A percentile compares a stretch with the other conserved stretches of the same genome.
phyloP scores from a whole-genome alignment of 306 rosid genomes.

The Begonia masoniana region DNA sequence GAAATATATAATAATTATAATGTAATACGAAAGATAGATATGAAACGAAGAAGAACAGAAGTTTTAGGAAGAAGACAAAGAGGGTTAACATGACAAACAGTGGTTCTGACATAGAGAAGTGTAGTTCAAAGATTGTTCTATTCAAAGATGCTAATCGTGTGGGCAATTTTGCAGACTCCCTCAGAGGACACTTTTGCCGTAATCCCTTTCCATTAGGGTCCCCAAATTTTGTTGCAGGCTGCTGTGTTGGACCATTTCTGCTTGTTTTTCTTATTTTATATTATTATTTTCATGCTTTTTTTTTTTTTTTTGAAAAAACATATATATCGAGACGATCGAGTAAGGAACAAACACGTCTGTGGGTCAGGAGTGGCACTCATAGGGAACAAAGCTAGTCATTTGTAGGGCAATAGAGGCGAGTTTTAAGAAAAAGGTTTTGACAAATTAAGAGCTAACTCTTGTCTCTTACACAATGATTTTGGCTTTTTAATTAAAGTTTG shows the following conservation, averaged over 20 bases:
- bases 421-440: constrained; percentile 7
- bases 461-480: constrained; percentile 7
- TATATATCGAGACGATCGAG: constrained; percentile 14
- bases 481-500: background rate
- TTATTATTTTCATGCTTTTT: constrained; percentile 5
- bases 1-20: background rate
- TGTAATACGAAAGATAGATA: too few relatives aligned
- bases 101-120: constrained; percentile 23
- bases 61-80: background rate
- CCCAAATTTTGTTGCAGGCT: constrained; percentile 21
- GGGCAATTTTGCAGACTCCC: constrained; percentile 6
- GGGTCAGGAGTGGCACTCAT: constrained; percentile 17
- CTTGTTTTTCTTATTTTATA: background rate
- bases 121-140: constrained; percentile 7
- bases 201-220: constrained; percentile 23
- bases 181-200: constrained; percentile 23
- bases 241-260: constrained; percentile 33
- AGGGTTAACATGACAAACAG: constrained; percentile 3
- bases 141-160: constrained; percentile 54
- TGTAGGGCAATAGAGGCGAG: constrained; percentile 14
- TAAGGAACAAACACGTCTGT: constrained; percentile 5
- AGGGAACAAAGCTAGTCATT: constrained; percentile 30
- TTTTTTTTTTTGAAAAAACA: constrained; percentile 4
- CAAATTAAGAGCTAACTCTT: background rate
- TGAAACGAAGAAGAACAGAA: too few relatives aligned